Evolutionary conservation across 305 asterid species (phyloP), one percentile per base, ranked within the genome.

Genomic region (Salvia sclarea): DNA sequence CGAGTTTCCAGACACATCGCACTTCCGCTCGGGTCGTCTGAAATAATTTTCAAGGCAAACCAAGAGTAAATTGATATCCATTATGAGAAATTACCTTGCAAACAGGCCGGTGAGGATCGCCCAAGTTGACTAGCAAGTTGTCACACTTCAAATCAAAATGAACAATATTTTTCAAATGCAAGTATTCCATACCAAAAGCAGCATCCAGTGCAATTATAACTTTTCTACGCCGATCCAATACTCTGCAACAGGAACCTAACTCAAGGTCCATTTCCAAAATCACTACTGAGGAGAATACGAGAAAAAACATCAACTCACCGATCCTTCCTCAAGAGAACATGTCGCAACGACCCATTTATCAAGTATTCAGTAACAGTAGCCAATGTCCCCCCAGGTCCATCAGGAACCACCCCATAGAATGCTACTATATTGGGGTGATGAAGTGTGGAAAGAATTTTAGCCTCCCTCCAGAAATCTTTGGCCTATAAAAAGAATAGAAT

Each of bases 371-470:
- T 84, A 9, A 92, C 96, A 40, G 98, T 92, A 59, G 98, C 95
- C 73, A 92, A 66, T 59, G 97, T 83, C 55, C 88, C 94, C 38
- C 83, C 93, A 52, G 92, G 92, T 48, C 93, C 97, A 85, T 90
- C 95, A 24, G 96, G 97, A 73, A 90, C 98, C 38, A 92, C 98
- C 55, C 98, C 97, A 25, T 92, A 92, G 67, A 92, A 86, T 48
- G 98, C 98, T 65, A 92, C 96, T 45, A 92, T 81, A 80, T 92
- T 90, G 40, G 98, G 98, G 77, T 92, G 98, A 81, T 90, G 98
- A 66, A 92, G 96, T 58, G 81, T 74, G 4, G 97, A 90, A 28
- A 92, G 89, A 68, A 89, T 90, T 76, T 85, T 78, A 64, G 96
- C 98, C 88, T 92, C 98, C 81, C 92, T 88, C 98, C 98, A 92